Conservation (phyloP, 768 basidiomycete genomes). For the Brasilioporus rufonigricans region DNA sequence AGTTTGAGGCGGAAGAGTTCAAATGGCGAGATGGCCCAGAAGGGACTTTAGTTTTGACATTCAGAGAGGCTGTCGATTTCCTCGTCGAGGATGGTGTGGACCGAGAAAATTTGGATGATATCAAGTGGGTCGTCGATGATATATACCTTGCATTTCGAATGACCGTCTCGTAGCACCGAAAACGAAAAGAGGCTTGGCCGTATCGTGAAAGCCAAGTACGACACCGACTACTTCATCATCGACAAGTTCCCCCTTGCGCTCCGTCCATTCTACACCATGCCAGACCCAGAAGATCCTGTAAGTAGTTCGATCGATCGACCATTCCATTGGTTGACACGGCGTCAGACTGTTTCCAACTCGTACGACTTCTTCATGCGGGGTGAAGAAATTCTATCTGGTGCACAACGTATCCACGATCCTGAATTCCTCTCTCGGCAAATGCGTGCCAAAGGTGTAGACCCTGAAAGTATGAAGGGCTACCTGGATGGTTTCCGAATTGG, state of each 20-base stretch:
- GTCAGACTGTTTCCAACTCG: conserved; percentile 88
- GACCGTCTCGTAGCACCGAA: conserved; percentile 64
- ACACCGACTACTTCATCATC: conserved; percentile 98
- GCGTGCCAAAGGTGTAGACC: conserved; percentile 84
- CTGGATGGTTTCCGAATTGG: conserved; percentile 94
- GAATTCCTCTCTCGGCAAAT: conserved; percentile 79
- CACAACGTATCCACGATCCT: conserved; percentile 96
- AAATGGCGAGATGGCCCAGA: conserved; percentile 71
- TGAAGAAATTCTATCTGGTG: conserved; percentile 97
- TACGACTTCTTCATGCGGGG: conserved; percentile 99
- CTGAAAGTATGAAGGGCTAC: conserved; percentile 88
- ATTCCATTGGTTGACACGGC: background rate
- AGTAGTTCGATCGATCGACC: conserved; percentile 26
- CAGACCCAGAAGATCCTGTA: conserved; percentile 88
- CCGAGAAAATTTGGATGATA: conserved; percentile 80
- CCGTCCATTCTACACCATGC: conserved; percentile 99
- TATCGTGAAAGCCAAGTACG: conserved; percentile 88
- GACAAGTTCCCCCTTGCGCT: conserved; percentile 98
- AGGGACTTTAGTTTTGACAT: conserved; percentile 82
- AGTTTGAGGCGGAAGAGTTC: conserved; percentile 96
- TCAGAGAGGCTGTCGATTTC: conserved; percentile 84
- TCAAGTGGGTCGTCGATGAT: conserved; percentile 55
- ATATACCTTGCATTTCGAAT: background rate
- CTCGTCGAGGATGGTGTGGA: conserved; percentile 84
- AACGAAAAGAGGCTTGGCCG: conserved; percentile 93